Evolutionary conservation across 1,284 basidiomycete genomes (phyloP).

Genomic region (Schizophyllum amplum): DNA sequence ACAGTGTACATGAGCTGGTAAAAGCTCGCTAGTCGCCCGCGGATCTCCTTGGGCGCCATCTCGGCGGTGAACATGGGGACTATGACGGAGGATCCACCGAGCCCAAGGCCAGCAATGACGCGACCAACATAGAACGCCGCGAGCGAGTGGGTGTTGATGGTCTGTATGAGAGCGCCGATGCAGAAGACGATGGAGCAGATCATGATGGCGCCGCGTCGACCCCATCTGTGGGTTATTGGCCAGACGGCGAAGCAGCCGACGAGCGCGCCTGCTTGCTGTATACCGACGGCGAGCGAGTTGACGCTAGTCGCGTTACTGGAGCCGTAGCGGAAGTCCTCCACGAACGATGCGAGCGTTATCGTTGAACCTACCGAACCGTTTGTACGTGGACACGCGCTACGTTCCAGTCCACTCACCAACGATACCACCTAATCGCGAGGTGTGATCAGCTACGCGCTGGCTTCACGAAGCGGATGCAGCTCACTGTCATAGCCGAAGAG

Average conservation of each 20-base stretch:
- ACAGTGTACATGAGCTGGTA: neutral
- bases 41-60: slow-evolving; percentile 9
- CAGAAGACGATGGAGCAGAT: slow-evolving; percentile 6
- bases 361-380: slow-evolving; percentile 1
- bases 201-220: slow-evolving; percentile 6
- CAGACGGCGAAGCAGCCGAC: slow-evolving; percentile 8
- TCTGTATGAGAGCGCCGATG: slow-evolving; percentile 8
- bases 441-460: neutral
- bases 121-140: slow-evolving; percentile 8
- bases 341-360: slow-evolving; percentile 6
- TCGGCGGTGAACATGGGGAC: slow-evolving; percentile 9
- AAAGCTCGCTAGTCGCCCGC: slow-evolving; percentile 4
- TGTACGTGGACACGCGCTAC: neutral
- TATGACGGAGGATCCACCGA: slow-evolving; percentile 9
- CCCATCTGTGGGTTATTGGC: slow-evolving; percentile 6
- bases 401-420: slow-evolving; percentile 1
- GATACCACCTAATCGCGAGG: neutral
- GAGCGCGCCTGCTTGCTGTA: slow-evolving; percentile 9
- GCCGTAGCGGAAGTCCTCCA: slow-evolving; percentile 6
- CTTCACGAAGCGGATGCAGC: neutral
- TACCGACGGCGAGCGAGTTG: slow-evolving; percentile 9
- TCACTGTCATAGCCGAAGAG: slow-evolving; percentile 2
- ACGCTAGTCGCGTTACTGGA: slow-evolving; percentile 1
- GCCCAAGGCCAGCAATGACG: slow-evolving; percentile 7
- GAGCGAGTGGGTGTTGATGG: slow-evolving; percentile 9